These are phyloP conservation scores for Diaporthe caulivora DNA, from an alignment of 2,329 filamentous ascomycete genomes.

Conservation along the genomic window DNA sequence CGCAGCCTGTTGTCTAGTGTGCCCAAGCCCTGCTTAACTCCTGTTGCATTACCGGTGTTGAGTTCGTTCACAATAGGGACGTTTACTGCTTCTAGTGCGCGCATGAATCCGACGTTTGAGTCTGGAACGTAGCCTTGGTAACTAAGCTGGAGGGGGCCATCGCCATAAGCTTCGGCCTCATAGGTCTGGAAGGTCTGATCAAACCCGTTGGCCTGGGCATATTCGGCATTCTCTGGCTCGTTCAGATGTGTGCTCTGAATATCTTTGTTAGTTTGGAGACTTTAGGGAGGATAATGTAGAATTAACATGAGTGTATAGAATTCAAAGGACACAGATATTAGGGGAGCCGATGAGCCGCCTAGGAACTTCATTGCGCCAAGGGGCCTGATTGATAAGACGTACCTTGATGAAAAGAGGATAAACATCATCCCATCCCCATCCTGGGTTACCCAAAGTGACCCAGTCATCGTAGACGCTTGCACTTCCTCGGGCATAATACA, in stretches of 20 bases:
- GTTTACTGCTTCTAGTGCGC: conserved; percentile 39
- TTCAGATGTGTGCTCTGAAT: conserved; percentile 43
- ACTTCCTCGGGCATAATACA: conserved; percentile 49
- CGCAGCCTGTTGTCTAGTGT: conserved; percentile 43
- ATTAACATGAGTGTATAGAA: no score
- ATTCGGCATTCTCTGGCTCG: conserved; percentile 38
- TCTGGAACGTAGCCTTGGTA: conserved; percentile 41
- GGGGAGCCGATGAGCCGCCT: no score
- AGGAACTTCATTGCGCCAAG: no score
- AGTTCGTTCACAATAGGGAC: conserved; percentile 42
- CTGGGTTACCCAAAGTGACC: conserved; percentile 48
- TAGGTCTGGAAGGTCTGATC: conserved; percentile 45
- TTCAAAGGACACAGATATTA: no score
- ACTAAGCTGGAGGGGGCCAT: conserved; percentile 45
- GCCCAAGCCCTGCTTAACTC: conserved; percentile 47
- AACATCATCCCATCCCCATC: conserved; percentile 48
- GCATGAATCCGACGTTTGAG: conserved; percentile 40
- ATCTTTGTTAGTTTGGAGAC: neutral
- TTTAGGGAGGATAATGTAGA: no score
- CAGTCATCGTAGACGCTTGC: conserved; percentile 49
- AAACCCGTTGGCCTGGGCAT: conserved; percentile 41
- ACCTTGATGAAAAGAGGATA: conserved; percentile 45
- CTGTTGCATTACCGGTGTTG: conserved; percentile 45
- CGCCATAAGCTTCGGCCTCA: conserved; percentile 44
- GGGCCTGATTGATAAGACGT: neutral